Conservation (phyloP, 2,329 filamentous ascomycete genomes). For the Fusarium pininemorale region DNA sequence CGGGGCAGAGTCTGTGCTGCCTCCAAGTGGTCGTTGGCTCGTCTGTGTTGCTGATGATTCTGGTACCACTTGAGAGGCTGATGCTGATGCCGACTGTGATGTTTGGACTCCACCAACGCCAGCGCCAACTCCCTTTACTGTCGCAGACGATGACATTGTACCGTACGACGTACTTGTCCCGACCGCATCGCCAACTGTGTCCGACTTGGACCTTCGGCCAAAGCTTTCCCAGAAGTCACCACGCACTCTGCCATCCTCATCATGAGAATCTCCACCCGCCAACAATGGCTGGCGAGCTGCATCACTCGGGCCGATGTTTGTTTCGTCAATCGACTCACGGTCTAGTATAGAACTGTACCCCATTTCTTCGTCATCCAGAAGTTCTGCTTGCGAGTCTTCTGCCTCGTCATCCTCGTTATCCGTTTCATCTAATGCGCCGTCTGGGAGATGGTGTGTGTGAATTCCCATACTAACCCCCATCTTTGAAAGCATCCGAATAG, state of each 20-base stretch:
- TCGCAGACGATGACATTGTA: slow-evolving; percentile 45
- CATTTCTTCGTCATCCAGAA: slow-evolving; percentile 45
- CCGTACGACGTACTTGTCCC: slow-evolving; percentile 45
- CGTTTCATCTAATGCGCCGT: slow-evolving; percentile 63
- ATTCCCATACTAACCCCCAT: slow-evolving; percentile 77
- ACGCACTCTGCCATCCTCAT: slow-evolving; percentile 8
- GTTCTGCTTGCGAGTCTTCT: slow-evolving; percentile 45
- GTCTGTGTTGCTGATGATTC: background rate
- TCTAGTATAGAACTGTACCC: slow-evolving; percentile 27
- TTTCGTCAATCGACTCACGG: slow-evolving; percentile 46
- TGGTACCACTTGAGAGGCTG: slow-evolving; percentile 16
- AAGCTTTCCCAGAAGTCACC: slow-evolving; percentile 26
- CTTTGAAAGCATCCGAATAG: slow-evolving; percentile 59
- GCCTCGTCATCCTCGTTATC: slow-evolving; percentile 45
- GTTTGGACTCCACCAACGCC: slow-evolving; percentile 6
- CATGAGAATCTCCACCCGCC: slow-evolving; percentile 8
- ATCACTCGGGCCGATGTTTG: slow-evolving; percentile 21
- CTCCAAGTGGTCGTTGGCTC: background rate
- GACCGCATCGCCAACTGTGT: slow-evolving; percentile 3
- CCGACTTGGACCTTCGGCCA: slow-evolving; percentile 24
- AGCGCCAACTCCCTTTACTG: slow-evolving; percentile 20
- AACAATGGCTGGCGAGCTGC: slow-evolving; percentile 37
- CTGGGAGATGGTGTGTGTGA: slow-evolving; percentile 75
- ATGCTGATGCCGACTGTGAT: slow-evolving; percentile 8
- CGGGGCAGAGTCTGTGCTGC: slow-evolving; percentile 7